Base-by-base conservation (phyloP, 1,139 yeast species). In the Saccharomyces hybrid region DNA sequence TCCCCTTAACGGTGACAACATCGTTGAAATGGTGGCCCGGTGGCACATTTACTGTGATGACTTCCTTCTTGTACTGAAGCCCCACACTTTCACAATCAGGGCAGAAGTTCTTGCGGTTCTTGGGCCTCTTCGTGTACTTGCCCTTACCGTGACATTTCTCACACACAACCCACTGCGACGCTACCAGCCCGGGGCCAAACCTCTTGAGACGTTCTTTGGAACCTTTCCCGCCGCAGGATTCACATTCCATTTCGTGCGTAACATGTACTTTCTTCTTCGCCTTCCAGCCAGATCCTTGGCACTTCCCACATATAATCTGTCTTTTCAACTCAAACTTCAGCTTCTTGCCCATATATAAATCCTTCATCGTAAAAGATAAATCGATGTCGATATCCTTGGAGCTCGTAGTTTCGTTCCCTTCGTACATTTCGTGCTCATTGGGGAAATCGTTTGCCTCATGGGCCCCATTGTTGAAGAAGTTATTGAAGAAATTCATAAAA, bases 331-430 rank as follows among this genome's bases (percentile, higher is more conserved):
- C 79, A 64, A 88, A 81, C 67, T 88, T 86, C 59, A 89, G 78
- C 14, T 83, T 81, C 66, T 88, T 88, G 8, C 99, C 98, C 61
- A 80, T 81, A 74, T 81, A 93, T 48, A 89, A 71, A 58, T 91
- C 97, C 55, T 83, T 89, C 49, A 61, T 58, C 3, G 64, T 55
- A 14, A 67, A 53, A 38, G 55, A 57, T 54, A 90, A 71, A 0
- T 86, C 76, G 6, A 90, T 83, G 5, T 78, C 80, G 8, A 86
- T 80, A 44, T 82, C 80, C 20, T 34, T 34, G 23, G 42, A 34
- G 23, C 42, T 34, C 51, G 88, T 70, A 27, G 58, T 53, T 42
- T 48, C 53, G 42, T 38, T 5, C 20, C 14, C 27, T 6, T 27
- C 23, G 14, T 27, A 28, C 28, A 27, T 20, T 2, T 20, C 16